Conservation (phyloP, 768 basidiomycete genomes). For the Boletus insuetus region DNA sequence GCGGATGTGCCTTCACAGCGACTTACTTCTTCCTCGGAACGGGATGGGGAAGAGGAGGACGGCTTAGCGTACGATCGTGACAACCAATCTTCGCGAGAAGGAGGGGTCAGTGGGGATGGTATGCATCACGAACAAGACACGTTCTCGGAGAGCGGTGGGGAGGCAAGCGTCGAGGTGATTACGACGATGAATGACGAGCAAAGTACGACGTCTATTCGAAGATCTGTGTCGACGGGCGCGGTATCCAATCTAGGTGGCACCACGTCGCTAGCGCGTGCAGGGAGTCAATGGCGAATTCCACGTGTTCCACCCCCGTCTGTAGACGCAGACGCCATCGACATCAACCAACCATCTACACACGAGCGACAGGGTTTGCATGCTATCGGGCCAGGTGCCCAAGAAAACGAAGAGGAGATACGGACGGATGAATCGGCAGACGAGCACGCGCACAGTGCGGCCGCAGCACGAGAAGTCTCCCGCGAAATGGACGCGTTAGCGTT, state of each 20-base stretch:
- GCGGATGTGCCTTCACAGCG: slow-evolving; percentile 32
- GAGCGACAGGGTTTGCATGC: slow-evolving; percentile 4
- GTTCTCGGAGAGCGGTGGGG: slow-evolving; percentile 10
- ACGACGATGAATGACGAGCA: not conserved
- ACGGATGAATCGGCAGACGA: slow-evolving; percentile 42
- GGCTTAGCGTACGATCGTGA: slow-evolving; percentile 27
- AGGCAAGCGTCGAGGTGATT: not conserved
- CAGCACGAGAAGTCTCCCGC: slow-evolving; percentile 62
- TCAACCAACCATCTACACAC: not conserved
- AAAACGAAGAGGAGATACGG: slow-evolving; percentile 28
- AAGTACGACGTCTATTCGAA: slow-evolving; percentile 2
- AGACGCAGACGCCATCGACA: slow-evolving; percentile 20
- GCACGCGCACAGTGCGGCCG: slow-evolving; percentile 58
- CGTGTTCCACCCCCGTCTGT: slow-evolving; percentile 41
- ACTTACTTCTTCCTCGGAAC: slow-evolving; percentile 33
- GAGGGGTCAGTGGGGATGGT: not conserved
- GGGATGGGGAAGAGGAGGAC: slow-evolving; percentile 28
- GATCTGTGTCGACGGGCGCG: slow-evolving; percentile 7
- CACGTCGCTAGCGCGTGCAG: slow-evolving; percentile 11
- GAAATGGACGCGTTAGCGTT: slow-evolving; percentile 60
- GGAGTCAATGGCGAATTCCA: slow-evolving; percentile 28
- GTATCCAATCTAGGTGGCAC: not conserved
- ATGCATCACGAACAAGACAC: slow-evolving; percentile 14
- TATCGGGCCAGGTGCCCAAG: slow-evolving; percentile 2
- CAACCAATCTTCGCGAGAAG: slow-evolving; percentile 5